Conservation (phyloP, 2,329 filamentous ascomycete genomes). For the Diaporthe ilicicola region DNA sequence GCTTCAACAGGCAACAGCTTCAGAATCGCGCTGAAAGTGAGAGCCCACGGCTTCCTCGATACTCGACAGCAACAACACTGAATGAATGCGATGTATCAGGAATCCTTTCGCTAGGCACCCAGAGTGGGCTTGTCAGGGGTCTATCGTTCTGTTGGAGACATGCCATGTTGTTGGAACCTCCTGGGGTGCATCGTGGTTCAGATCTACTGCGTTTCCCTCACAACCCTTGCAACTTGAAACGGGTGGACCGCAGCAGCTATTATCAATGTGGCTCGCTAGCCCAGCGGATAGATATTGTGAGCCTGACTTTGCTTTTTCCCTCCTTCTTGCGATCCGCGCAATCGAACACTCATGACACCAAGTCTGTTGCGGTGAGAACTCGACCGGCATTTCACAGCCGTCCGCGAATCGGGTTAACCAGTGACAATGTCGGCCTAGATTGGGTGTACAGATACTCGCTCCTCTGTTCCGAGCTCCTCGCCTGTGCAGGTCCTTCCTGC, state of each 20-base stretch:
- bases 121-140: neutral
- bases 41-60: neutral
- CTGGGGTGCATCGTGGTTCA: slow-evolving; percentile 13
- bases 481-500: neutral
- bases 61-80: neutral
- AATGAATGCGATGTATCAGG: neutral
- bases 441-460: neutral
- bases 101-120: neutral
- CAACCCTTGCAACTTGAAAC: slow-evolving; percentile 11
- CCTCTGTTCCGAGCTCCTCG: neutral
- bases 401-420: neutral
- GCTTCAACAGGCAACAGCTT: neutral
- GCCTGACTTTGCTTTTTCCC: neutral
- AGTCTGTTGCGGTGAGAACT: neutral
- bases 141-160: slow-evolving; percentile 13
- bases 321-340: neutral
- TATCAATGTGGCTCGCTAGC: neutral
- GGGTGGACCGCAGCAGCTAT: neutral
- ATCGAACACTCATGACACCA: neutral
- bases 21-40: neutral
- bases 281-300: neutral
- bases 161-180: slow-evolving; percentile 14
- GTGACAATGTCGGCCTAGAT: neutral
- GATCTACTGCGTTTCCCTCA: slow-evolving; percentile 24
- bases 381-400: neutral